Evolutionary conservation across 768 basidiomycete species (phyloP).

Genomic region (Leccinum variicolor): DNA sequence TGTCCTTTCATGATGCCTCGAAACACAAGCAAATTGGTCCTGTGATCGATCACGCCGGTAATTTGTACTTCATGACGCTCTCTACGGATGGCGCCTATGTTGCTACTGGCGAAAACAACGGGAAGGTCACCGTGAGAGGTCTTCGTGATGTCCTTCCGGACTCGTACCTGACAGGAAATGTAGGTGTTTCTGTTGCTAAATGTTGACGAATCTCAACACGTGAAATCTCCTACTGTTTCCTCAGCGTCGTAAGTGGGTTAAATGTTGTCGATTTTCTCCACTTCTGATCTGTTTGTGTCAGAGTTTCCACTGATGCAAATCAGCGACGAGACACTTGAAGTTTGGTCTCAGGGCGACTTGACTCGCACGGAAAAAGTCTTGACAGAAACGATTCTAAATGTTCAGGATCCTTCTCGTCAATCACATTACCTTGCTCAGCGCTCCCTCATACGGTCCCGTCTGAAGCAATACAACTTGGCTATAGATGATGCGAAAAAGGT

Average conservation of each 20-base stretch:
- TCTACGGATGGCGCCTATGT: not conserved
- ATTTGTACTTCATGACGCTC: not conserved
- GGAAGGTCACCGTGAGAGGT: not conserved
- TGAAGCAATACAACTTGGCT: not conserved
- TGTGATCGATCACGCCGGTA: not conserved
- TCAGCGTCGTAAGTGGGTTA: not conserved
- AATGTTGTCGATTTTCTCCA: accelerated
- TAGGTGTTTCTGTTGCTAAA: not conserved
- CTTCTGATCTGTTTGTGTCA: accelerated
- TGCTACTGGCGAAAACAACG: not conserved
- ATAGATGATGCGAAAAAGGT: constrained; percentile 8
- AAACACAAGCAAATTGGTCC: not conserved
- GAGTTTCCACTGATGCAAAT: not conserved
- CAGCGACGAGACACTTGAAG: not conserved
- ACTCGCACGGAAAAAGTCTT: not conserved
- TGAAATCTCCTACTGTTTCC: no score
- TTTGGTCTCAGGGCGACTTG: not conserved
- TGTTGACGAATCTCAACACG: not conserved
- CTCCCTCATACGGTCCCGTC: not conserved
- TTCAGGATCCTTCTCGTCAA: not conserved
- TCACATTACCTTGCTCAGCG: constrained; percentile 1
- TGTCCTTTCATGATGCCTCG: not conserved
- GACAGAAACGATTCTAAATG: not conserved
- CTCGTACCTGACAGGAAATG: not conserved
- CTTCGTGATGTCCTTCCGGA: not conserved